phyloP scores from a whole-genome alignment of 495 filamentous ascomycete species.

The Neurospora discreta region DNA sequence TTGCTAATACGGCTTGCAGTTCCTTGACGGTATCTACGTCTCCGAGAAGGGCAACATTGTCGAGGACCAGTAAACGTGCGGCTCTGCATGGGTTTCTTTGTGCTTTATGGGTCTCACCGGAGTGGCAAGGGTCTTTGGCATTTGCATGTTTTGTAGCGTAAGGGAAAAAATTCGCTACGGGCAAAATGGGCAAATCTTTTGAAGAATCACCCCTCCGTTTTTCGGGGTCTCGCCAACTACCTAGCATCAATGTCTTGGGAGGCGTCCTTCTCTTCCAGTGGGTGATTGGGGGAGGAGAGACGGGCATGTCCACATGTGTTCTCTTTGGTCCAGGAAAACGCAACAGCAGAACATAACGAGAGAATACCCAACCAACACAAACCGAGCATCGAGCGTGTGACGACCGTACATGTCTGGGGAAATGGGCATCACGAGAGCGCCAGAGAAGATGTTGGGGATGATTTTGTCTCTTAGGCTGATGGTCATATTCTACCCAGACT shows the following conservation, averaged over 20 bases:
- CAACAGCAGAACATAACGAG: background rate
- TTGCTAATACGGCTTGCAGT: conserved; percentile 47
- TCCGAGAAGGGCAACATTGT: conserved; percentile 92
- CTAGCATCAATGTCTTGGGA: conserved; percentile 7
- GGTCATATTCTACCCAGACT: background rate
- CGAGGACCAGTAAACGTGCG: conserved; percentile 43
- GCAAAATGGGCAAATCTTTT: conserved; percentile 36
- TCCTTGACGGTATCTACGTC: conserved; percentile 99
- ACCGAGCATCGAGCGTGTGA: background rate
- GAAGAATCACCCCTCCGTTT: conserved; percentile 13
- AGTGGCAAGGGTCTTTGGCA: conserved; percentile 32
- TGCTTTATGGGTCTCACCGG: conserved; percentile 32
- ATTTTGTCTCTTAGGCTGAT: background rate
- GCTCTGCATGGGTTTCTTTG: conserved; percentile 36
- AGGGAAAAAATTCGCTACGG: conserved; percentile 27
- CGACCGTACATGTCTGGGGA: background rate
- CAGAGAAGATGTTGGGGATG: conserved; percentile 2
- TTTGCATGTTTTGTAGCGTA: conserved; percentile 49
- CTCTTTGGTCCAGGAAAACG: background rate
- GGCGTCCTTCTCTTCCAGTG: background rate
- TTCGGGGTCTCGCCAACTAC: conserved; percentile 12
- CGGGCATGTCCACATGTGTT: conserved; percentile 1
- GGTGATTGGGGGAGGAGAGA: background rate
- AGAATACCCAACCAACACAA: background rate
- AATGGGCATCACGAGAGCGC: background rate